These are phyloP conservation scores for Agroathelia rolfsii DNA, from an alignment of 1,284 basidiomycete species.

Conservation along the genomic window DNA sequence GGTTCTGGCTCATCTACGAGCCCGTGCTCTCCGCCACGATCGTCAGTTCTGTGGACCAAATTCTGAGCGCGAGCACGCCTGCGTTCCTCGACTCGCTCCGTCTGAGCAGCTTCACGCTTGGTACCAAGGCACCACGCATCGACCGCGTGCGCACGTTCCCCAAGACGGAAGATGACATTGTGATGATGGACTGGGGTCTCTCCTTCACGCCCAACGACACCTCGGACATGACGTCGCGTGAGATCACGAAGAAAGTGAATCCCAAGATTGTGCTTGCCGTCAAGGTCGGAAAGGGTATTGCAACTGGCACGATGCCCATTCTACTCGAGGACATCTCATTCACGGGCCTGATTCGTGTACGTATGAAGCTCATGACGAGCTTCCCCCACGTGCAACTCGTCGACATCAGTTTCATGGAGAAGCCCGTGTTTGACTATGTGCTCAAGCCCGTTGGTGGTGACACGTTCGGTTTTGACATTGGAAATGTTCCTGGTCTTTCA, in stretches of 20 bases:
- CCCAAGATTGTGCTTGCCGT: slow-evolving; percentile 89
- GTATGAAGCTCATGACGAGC: slow-evolving; percentile 83
- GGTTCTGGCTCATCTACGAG: slow-evolving; percentile 94
- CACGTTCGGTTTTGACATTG: slow-evolving; percentile 86
- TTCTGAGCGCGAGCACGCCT: slow-evolving; percentile 78
- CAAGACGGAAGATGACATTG: slow-evolving; percentile 83
- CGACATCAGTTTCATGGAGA: slow-evolving; percentile 86
- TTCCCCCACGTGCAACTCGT: slow-evolving; percentile 91
- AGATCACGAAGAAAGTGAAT: slow-evolving; percentile 74
- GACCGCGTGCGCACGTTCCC: slow-evolving; percentile 91
- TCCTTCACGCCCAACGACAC: slow-evolving; percentile 93
- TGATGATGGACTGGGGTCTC: slow-evolving; percentile 97
- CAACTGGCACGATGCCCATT: slow-evolving; percentile 78
- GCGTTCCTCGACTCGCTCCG: slow-evolving; percentile 86
- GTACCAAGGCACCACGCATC: slow-evolving; percentile 87
- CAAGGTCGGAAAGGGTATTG: slow-evolving; percentile 81
- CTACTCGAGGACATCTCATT: slow-evolving; percentile 91
- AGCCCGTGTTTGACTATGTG: slow-evolving; percentile 91
- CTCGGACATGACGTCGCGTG: slow-evolving; percentile 75
- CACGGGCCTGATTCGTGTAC: slow-evolving; percentile 76
- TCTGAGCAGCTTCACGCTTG: slow-evolving; percentile 85
- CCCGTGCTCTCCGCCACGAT: slow-evolving; percentile 85
- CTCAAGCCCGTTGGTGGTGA: slow-evolving; percentile 94
- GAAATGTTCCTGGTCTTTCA: slow-evolving; percentile 81
- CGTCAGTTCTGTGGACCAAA: slow-evolving; percentile 81